Evolutionary conservation across 352 stramenopile genomes (phyloP), one percentile per base, ranked within the genome.

Genomic region (Lagenidium sp.): DNA sequence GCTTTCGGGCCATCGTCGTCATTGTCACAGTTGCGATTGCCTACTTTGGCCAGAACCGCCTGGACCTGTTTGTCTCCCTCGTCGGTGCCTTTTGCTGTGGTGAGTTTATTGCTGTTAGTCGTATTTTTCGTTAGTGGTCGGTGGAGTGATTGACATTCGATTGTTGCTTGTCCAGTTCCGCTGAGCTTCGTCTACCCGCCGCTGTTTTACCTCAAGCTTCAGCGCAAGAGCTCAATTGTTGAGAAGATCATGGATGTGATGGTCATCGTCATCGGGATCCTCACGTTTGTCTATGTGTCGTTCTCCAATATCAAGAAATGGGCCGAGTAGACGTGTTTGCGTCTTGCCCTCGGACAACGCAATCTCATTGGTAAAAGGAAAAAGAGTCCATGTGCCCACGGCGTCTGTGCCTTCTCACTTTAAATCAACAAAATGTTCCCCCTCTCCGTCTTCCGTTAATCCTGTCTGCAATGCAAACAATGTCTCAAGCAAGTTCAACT

Each of bases 61-160:
- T 90, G n/a, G 78, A 90, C 32, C 60, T 88, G 19, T 90, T 90
- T 41, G 78, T 90, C 6, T 86, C 78, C 31, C 81, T 90, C 39
- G 75, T 90, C 16, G 78, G 78, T 20, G 78, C 75, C 18, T 86
- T 85, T 40, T 90, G 78, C 52, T 90, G 78, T 42, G 78, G 77
- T 89, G 55, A 23, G 70, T 73, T 29, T 25, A 15, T 41, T n/a
- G 3, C 13, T n/a, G 28, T 32, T 15, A 32, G 8, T 8, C 28
- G 15, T 15, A 32, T 32, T 15, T 13, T 32, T 32, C 28, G 28
- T 21, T 21, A 26, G 1, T 52, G 41, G 16, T 28, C 18, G 7
- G 2, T 12, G n/a, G 35, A 1, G 28, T 32, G 8, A 10, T 32
- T 37, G 13, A 22, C 4, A 16, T 44, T 6, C 21, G n/a, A 12